Percentiles rank a stretch among this genome's conserved stretches.
Conservation (phyloP, 148 eudicot genomes). For the Vaccinium corymbosum region DNA sequence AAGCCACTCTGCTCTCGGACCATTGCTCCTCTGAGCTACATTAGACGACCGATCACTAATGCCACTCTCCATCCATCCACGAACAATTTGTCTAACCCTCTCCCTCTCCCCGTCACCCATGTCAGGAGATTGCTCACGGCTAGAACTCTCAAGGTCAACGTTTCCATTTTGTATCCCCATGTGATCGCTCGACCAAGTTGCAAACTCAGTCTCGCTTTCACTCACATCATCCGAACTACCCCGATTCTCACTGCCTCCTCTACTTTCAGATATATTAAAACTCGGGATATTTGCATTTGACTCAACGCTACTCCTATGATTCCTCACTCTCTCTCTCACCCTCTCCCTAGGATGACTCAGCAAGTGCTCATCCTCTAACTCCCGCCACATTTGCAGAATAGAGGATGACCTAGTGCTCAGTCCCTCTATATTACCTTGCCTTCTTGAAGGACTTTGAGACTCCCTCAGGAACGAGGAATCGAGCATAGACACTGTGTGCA, state of each 20-base stretch:
- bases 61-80: slow-evolving; percentile 92
- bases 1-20: slow-evolving; percentile 85
- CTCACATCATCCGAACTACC: slow-evolving; percentile 59
- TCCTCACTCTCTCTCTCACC: slow-evolving; percentile 71
- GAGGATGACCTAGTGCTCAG: slow-evolving; percentile 71
- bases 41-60: slow-evolving; percentile 60
- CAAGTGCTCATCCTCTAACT: slow-evolving; percentile 84
- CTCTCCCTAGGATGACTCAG: slow-evolving; percentile 67
- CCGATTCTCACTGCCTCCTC: slow-evolving; percentile 51
- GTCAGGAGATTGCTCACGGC: slow-evolving; percentile 94
- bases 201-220: slow-evolving; percentile 71
- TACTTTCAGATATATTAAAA: slow-evolving; percentile 42
- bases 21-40: slow-evolving; percentile 45
- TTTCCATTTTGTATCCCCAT: slow-evolving; percentile 43
- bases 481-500: slow-evolving; percentile 94
- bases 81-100: slow-evolving; percentile 90
- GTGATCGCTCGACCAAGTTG: slow-evolving; percentile 64
- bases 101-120: slow-evolving; percentile 93
- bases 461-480: slow-evolving; percentile 92
- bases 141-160: slow-evolving; percentile 46
- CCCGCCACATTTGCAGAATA: slow-evolving; percentile 96
- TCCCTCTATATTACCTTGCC: slow-evolving; percentile 73
- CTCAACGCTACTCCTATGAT: slow-evolving; percentile 57
- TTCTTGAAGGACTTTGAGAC: slow-evolving; percentile 73
- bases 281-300: slow-evolving; percentile 62